Evolutionary conservation across 2,329 filamentous ascomycete genomes (phyloP).

Genomic region (Diaporthe ampelina): DNA sequence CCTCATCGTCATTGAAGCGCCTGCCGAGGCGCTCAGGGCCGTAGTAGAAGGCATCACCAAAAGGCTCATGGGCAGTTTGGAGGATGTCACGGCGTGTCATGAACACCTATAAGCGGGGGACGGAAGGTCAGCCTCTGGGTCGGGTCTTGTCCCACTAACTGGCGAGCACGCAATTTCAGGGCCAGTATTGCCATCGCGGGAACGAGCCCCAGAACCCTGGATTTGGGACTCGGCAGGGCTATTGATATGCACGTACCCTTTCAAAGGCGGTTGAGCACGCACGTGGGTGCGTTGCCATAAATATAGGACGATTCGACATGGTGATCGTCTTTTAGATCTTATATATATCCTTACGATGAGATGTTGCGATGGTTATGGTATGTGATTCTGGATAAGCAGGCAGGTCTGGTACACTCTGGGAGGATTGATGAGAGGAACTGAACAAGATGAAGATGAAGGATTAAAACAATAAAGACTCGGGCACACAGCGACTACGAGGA

Average conservation of each 20-base stretch:
- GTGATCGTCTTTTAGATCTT: constrained; percentile 45
- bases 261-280: constrained; percentile 98
- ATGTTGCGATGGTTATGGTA: not conserved
- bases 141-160: constrained; percentile 14
- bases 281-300: constrained; percentile 92
- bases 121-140: not conserved
- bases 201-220: constrained; percentile 34
- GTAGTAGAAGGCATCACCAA: constrained; percentile 96
- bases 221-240: constrained; percentile 29
- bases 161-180: constrained; percentile 42
- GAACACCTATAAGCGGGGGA: constrained; percentile 77
- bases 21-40: constrained; percentile 88
- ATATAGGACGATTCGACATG: constrained; percentile 87
- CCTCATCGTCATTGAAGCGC: constrained; percentile 80
- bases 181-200: constrained; percentile 29
- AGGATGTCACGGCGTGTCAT: constrained; percentile 91
- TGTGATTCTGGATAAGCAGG: not conserved
- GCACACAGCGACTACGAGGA: constrained; percentile 7
- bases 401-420: constrained; percentile 6
- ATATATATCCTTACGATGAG: constrained; percentile 2
- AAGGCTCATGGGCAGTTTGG: constrained; percentile 92
- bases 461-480: constrained; percentile 18
- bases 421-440: constrained; percentile 1
- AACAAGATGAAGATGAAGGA: not conserved
- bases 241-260: constrained; percentile 70